phyloP scores from a whole-genome alignment of 257 asterid genomes.

The Solanum acaule region DNA sequence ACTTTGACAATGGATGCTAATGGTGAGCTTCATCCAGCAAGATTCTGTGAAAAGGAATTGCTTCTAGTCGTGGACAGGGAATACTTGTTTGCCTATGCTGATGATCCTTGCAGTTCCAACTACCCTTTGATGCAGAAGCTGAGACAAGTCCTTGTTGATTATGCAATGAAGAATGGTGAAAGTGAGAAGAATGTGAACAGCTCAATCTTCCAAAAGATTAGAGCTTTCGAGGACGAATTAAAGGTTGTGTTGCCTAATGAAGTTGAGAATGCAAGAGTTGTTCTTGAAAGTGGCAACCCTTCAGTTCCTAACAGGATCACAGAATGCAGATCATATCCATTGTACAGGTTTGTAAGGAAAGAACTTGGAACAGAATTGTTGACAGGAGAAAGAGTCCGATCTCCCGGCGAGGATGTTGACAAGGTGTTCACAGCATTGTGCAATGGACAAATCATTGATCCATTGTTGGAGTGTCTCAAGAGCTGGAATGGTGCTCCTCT shows the following conservation, averaged over 20 bases:
- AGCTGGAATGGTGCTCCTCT: constrained; percentile 77
- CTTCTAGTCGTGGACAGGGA: constrained; percentile 35
- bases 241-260: constrained; percentile 27
- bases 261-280: constrained; percentile 39
- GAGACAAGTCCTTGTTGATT: constrained; percentile 35
- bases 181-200: constrained; percentile 23
- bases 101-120: constrained; percentile 33
- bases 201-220: constrained; percentile 37
- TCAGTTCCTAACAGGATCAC: constrained; percentile 40
- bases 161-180: constrained; percentile 32
- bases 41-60: constrained; percentile 35
- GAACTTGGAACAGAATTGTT: constrained; percentile 35
- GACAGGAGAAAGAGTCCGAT: constrained; percentile 52
- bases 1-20: constrained; percentile 24
- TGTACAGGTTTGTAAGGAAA: constrained; percentile 67
- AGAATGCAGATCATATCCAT: constrained; percentile 71
- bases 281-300: constrained; percentile 55
- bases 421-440: constrained; percentile 70
- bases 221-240: constrained; percentile 30
- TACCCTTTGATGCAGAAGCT: constrained; percentile 38
- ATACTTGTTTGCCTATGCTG: constrained; percentile 25
- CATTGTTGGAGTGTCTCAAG: constrained; percentile 56
- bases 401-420: constrained; percentile 78
- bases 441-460: constrained; percentile 52
- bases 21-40: constrained; percentile 37